Conservation (phyloP, 208 protist genomes). For the Acanthamoeba royreba region DNA sequence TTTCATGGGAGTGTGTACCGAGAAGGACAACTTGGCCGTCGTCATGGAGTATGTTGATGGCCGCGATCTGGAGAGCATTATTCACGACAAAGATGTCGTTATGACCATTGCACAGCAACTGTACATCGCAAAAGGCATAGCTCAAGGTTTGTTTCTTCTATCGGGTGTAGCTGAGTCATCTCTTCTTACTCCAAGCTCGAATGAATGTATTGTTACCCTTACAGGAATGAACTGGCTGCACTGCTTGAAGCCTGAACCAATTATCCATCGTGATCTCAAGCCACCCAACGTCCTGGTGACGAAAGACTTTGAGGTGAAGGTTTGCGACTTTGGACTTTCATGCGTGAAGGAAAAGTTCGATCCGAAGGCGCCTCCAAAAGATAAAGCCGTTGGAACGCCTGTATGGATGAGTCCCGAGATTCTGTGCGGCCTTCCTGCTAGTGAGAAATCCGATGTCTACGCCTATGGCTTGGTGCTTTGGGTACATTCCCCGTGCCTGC, state of each 20-base stretch:
- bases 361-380: slow-evolving; percentile 5
- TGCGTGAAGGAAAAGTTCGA: slow-evolving; percentile 32
- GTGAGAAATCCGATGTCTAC: slow-evolving; percentile 10
- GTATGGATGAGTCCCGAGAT: slow-evolving; percentile 36
- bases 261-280: slow-evolving; percentile 43
- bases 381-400: slow-evolving; percentile 13
- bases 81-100: not conserved
- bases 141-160: not conserved
- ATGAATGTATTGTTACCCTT: not conserved
- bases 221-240: slow-evolving; percentile 32
- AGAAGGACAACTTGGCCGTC: slow-evolving; percentile 63
- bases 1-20: slow-evolving; percentile 73
- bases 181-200: not conserved
- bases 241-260: slow-evolving; percentile 6
- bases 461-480: slow-evolving; percentile 15
- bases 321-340: slow-evolving; percentile 38
- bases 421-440: not conserved
- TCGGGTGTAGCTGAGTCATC: not conserved
- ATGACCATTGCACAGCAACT: not conserved
- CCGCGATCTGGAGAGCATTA: not conserved
- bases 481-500: not conserved
- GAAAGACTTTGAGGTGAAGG: slow-evolving; percentile 3
- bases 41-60: slow-evolving; percentile 69
- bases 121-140: slow-evolving; percentile 4
- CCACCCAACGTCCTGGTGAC: slow-evolving; percentile 10